A percentile compares a stretch with the other conserved stretches of the same genome.
Evolutionary conservation across 2,329 filamentous ascomycete genomes (phyloP).

Genomic region (Metarhizium brunneum): DNA sequence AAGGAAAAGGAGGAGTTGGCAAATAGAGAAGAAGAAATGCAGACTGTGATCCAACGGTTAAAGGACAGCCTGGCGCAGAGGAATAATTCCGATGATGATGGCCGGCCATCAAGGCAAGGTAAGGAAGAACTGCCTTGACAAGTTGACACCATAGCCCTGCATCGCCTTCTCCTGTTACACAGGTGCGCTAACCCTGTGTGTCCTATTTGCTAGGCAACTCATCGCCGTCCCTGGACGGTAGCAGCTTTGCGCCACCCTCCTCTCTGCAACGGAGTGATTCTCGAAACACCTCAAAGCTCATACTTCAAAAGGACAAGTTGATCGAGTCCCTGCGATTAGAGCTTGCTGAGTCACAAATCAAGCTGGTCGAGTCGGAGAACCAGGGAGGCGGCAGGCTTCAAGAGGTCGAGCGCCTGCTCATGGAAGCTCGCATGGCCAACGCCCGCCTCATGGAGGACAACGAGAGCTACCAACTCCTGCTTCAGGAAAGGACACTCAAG

Average conservation of each 20-base stretch:
- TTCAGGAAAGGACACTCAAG: slow-evolving; percentile 91
- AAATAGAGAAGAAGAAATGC: slow-evolving; percentile 81
- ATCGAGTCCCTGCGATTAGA: slow-evolving; percentile 90
- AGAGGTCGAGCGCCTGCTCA: slow-evolving; percentile 80
- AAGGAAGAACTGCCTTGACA: slow-evolving; percentile 18
- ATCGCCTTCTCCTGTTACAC: neutral
- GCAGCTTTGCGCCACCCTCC: slow-evolving; percentile 78
- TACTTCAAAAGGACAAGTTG: slow-evolving; percentile 91
- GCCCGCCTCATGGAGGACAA: slow-evolving; percentile 97
- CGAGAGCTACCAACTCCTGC: slow-evolving; percentile 90
- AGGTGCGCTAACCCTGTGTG: slow-evolving; percentile 10
- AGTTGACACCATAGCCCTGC: neutral
- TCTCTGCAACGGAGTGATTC: slow-evolving; percentile 83
- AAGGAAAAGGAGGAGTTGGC: slow-evolving; percentile 87
- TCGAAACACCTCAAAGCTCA: slow-evolving; percentile 77
- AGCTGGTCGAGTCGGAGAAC: slow-evolving; percentile 89
- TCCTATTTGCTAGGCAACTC: slow-evolving; percentile 33
- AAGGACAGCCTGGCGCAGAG: slow-evolving; percentile 83
- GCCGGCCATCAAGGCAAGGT: slow-evolving; percentile 50
- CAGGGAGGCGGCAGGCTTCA: slow-evolving; percentile 78
- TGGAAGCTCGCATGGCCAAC: slow-evolving; percentile 92
- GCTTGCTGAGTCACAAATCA: slow-evolving; percentile 90
- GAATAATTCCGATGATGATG: slow-evolving; percentile 49
- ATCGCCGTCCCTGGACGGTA: slow-evolving; percentile 61
- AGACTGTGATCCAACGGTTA: slow-evolving; percentile 78